Evolutionary conservation across 805 yeast genomes (phyloP).

Genomic region (Blastobotrys peoriensis): DNA sequence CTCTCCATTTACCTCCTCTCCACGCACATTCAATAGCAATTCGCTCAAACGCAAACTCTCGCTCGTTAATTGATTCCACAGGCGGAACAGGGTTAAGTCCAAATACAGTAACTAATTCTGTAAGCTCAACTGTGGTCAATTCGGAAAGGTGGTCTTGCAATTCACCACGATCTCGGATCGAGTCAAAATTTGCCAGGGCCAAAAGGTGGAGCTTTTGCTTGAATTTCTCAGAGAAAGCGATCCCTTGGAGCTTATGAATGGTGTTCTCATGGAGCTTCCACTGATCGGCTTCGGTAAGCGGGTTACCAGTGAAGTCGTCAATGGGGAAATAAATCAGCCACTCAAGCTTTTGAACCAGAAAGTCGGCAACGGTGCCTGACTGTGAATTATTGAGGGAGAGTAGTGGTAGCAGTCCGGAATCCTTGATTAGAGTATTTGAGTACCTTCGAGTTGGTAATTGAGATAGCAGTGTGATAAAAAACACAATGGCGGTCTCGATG

Average conservation of each 20-base stretch:
- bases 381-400: slow-evolving; percentile 4
- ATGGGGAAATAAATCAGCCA: slow-evolving; percentile 35
- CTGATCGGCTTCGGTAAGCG: slow-evolving; percentile 17
- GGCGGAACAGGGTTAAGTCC: slow-evolving; percentile 3
- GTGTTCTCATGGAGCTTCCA: slow-evolving; percentile 10
- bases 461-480: slow-evolving; percentile 31
- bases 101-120: slow-evolving; percentile 10
- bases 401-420: slow-evolving; percentile 23
- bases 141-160: slow-evolving; percentile 22
- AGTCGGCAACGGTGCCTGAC: not conserved
- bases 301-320: slow-evolving; percentile 37
- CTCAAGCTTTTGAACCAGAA: slow-evolving; percentile 5
- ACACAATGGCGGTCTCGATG: slow-evolving; percentile 17
- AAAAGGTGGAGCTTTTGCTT: slow-evolving; percentile 21
- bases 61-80: not conserved
- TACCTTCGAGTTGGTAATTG: slow-evolving; percentile 39
- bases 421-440: slow-evolving; percentile 29
- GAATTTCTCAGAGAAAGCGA: slow-evolving; percentile 18
- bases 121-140: slow-evolving; percentile 19
- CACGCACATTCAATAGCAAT: not conserved
- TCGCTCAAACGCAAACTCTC: not conserved
- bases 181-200: slow-evolving; percentile 25
- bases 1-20: slow-evolving; percentile 5
- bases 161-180: slow-evolving; percentile 17
- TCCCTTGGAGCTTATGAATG: slow-evolving; percentile 24